Base-by-base conservation (phyloP, 2,329 filamentous ascomycete genomes). In the Paecilomyces niveus region DNA sequence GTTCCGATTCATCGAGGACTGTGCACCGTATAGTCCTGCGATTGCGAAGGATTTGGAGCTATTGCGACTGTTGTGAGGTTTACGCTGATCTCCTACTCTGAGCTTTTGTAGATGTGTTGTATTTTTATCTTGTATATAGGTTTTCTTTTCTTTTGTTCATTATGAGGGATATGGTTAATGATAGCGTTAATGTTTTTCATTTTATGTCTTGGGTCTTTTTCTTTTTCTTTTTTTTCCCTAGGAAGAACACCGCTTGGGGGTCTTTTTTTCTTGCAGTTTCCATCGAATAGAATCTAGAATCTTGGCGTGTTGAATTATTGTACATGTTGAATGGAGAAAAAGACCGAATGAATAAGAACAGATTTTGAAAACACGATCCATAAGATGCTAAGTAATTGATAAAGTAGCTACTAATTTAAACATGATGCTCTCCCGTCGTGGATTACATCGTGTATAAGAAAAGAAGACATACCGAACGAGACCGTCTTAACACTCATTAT, bases 41-140 rank as follows among this genome's bases (percentile, higher is more conserved):
- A 68, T 77, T 32, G 68, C 71, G 51, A 70, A 74, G 60, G 74
- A 77, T 61, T 58, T 77, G 61, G 72, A 76, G 39, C 59, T 77
- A 18, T 59, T 77, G 59, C 67, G 62, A 39, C 60, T 67, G 50
- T 58, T 74, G 55, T 72, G 63, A 66, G 62, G 55, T 33, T 39
- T 59, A 31, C 51, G 2, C 15, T 6, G 39, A 52, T 53, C 18
- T 39, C 7, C 15, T 1, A 4, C 15, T n/a, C 3, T 13, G 35
- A n/a, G 35, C 13, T 22, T 29, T 29, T 6, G 15, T 6, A 33
- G 9, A 33, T 1, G 3, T 15, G 32, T 45, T 45, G 7, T 45
- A 18, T n/a, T n/a, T 18, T n/a, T 45, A 45, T 18, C 6, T n/a
- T 45, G 39, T 45, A 45, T 9, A 45, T 45, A 45, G 39, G 18